phyloP scores from a whole-genome alignment of 2,329 filamentous ascomycete genomes.

The Phaeosphaeria sp. region DNA sequence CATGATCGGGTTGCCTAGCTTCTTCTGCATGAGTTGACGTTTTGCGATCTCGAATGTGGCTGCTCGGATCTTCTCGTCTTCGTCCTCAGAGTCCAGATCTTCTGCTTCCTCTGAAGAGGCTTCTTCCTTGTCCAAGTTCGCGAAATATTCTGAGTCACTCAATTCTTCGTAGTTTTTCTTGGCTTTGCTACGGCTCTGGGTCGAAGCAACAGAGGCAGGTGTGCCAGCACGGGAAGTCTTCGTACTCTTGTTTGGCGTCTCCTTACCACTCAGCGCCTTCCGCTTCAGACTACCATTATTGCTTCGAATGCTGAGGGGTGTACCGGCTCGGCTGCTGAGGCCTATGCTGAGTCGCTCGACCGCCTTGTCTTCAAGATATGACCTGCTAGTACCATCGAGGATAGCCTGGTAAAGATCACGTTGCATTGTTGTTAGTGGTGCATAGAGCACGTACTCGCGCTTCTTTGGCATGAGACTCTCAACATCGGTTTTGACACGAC shows the following conservation, averaged over 20 bases:
- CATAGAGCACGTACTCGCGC: slow-evolving; percentile 93
- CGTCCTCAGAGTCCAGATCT: slow-evolving; percentile 53
- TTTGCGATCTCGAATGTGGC: slow-evolving; percentile 80
- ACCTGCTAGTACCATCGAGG: slow-evolving; percentile 57
- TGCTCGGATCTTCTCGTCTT: slow-evolving; percentile 69
- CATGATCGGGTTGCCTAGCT: slow-evolving; percentile 90
- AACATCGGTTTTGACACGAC: slow-evolving; percentile 91
- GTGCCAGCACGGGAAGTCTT: slow-evolving; percentile 80
- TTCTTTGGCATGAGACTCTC: slow-evolving; percentile 93
- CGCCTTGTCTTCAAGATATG: slow-evolving; percentile 76
- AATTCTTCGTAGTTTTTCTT: slow-evolving; percentile 71
- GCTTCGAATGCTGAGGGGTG: slow-evolving; percentile 52
- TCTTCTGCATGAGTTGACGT: slow-evolving; percentile 87
- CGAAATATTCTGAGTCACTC: slow-evolving; percentile 85
- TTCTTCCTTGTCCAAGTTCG: slow-evolving; percentile 69
- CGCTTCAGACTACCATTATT: slow-evolving; percentile 63
- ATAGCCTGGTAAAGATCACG: slow-evolving; percentile 89
- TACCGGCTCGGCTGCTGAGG: slow-evolving; percentile 52
- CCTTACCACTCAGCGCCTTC: slow-evolving; percentile 55
- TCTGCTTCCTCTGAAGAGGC: slow-evolving; percentile 50
- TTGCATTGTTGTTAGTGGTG: slow-evolving; percentile 88
- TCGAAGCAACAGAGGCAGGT: slow-evolving; percentile 62
- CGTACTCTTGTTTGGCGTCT: slow-evolving; percentile 70
- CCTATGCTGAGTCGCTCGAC: slow-evolving; percentile 65
- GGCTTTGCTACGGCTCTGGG: slow-evolving; percentile 60